These are phyloP conservation scores for Apodospora peruviana DNA, from an alignment of 495 filamentous ascomycete species.

Conservation along the genomic window DNA sequence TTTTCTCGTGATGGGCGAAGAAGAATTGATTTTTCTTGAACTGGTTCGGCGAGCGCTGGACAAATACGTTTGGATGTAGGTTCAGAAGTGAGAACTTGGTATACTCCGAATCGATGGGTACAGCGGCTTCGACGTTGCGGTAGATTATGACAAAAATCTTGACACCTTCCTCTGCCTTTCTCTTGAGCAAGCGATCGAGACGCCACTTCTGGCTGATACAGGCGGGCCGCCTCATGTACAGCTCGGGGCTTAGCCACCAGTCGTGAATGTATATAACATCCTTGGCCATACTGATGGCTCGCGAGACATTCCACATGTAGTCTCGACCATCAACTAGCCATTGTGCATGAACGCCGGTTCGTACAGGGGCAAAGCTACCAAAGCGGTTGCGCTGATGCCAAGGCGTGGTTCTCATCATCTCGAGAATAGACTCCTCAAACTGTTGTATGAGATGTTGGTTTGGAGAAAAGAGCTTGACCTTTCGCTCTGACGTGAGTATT, in stretches of 20 bases:
- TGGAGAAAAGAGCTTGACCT: slow-evolving; percentile 83
- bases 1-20: slow-evolving; percentile 97
- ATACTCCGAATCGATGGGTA: slow-evolving; percentile 98
- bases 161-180: slow-evolving; percentile 89
- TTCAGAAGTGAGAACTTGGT: slow-evolving; percentile 97
- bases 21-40: slow-evolving; percentile 99
- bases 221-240: slow-evolving; percentile 92
- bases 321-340: slow-evolving; percentile 97
- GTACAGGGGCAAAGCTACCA: slow-evolving; percentile 87
- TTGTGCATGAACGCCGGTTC: slow-evolving; percentile 81
- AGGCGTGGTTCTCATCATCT: slow-evolving; percentile 72
- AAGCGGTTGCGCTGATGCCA: slow-evolving; percentile 86
- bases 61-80: slow-evolving; percentile 91
- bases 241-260: slow-evolving; percentile 96
- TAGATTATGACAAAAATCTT: slow-evolving; percentile 99
- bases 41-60: slow-evolving; percentile 93
- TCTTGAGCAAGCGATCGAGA: slow-evolving; percentile 87
- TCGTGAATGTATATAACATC: slow-evolving; percentile 99
- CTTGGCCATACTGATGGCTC: slow-evolving; percentile 94
- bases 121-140: slow-evolving; percentile 94
- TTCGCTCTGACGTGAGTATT: slow-evolving; percentile 80
- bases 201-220: slow-evolving; percentile 99
- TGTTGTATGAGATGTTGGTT: slow-evolving; percentile 85
- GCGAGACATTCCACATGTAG: slow-evolving; percentile 98
- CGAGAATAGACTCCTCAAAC: slow-evolving; percentile 85